Conservation (phyloP, 106 monocot genomes). For the Acanthochlamys bracteata region DNA sequence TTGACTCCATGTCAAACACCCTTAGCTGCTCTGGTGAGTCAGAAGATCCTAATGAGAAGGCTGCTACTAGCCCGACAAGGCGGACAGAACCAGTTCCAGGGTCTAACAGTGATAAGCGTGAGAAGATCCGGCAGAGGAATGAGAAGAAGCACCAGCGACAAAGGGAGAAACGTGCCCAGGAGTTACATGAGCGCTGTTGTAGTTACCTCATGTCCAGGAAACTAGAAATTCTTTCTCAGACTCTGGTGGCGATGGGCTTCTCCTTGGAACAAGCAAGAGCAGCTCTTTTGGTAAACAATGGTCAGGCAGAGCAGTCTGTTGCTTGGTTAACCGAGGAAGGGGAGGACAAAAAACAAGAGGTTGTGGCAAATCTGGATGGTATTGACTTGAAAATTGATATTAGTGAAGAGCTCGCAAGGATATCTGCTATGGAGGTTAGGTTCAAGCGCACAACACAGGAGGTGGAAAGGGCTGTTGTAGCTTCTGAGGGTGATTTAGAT, state of each 20-base stretch:
- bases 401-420: constrained; percentile 54
- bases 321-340: constrained; percentile 62
- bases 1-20: constrained; percentile 70
- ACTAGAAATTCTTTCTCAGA: constrained; percentile 53
- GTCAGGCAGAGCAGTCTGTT: constrained; percentile 65
- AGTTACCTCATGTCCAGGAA: constrained; percentile 76
- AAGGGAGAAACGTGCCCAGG: constrained; percentile 69
- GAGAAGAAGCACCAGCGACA: constrained; percentile 94
- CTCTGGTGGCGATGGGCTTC: constrained; percentile 89
- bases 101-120: constrained; percentile 73
- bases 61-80: constrained; percentile 9
- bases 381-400: constrained; percentile 69
- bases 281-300: constrained; percentile 78
- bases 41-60: constrained; percentile 66
- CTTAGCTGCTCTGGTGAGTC: constrained; percentile 75
- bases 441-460: constrained; percentile 84
- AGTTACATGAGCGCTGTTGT: constrained; percentile 63
- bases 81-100: constrained; percentile 47
- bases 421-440: constrained; percentile 44
- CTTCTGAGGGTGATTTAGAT: constrained; percentile 72
- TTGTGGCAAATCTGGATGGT: constrained; percentile 21
- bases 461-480: constrained; percentile 69
- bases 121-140: constrained; percentile 87
- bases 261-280: constrained; percentile 54
- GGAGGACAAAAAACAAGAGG: constrained; percentile 32